These are phyloP conservation scores for Pezicula carpinea DNA, from an alignment of 2,329 filamentous ascomycete genomes.

Conservation along the genomic window DNA sequence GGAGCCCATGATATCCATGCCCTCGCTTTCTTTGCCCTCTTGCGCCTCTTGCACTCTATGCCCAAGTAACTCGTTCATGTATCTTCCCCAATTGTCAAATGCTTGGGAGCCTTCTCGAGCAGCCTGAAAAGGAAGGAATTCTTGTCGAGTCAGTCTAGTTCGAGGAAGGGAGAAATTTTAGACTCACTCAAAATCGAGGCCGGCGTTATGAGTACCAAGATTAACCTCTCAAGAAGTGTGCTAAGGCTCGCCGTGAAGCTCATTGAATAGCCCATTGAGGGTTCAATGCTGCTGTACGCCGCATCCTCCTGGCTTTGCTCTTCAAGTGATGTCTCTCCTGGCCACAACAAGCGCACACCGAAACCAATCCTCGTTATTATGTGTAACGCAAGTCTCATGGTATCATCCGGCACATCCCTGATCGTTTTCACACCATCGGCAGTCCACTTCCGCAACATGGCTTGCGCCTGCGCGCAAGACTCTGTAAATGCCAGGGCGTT, in stretches of 20 bases:
- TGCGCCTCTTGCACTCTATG: slow-evolving; percentile 43
- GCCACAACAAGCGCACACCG: slow-evolving; percentile 56
- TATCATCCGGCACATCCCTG: slow-evolving; percentile 54
- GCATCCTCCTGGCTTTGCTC: slow-evolving; percentile 39
- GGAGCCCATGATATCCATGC: slow-evolving; percentile 52
- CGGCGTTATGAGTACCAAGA: slow-evolving; percentile 47
- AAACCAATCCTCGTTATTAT: slow-evolving; percentile 69
- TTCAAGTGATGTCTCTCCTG: slow-evolving; percentile 50
- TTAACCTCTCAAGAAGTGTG: slow-evolving; percentile 47
- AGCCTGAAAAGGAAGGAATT: slow-evolving; percentile 37
- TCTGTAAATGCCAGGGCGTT: slow-evolving; percentile 63
- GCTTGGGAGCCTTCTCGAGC: slow-evolving; percentile 41
- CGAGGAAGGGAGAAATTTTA: not conserved
- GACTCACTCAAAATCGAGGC: slow-evolving; percentile 42
- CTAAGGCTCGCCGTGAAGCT: slow-evolving; percentile 50
- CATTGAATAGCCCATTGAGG: slow-evolving; percentile 42
- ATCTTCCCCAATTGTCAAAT: slow-evolving; percentile 52
- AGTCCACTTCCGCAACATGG: slow-evolving; percentile 56
- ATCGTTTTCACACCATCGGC: slow-evolving; percentile 44
- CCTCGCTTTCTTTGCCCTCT: slow-evolving; percentile 32
- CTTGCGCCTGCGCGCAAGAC: slow-evolving; percentile 56
- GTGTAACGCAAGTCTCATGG: slow-evolving; percentile 57
- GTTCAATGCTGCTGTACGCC: slow-evolving; percentile 31
- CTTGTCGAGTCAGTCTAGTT: slow-evolving; percentile 17
- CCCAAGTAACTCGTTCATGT: slow-evolving; percentile 56